Evolutionary conservation across 2,329 filamentous ascomycete genomes (phyloP), one percentile per base, ranked within the genome.

Genomic region (Arthrobotrys sphaeroides): DNA sequence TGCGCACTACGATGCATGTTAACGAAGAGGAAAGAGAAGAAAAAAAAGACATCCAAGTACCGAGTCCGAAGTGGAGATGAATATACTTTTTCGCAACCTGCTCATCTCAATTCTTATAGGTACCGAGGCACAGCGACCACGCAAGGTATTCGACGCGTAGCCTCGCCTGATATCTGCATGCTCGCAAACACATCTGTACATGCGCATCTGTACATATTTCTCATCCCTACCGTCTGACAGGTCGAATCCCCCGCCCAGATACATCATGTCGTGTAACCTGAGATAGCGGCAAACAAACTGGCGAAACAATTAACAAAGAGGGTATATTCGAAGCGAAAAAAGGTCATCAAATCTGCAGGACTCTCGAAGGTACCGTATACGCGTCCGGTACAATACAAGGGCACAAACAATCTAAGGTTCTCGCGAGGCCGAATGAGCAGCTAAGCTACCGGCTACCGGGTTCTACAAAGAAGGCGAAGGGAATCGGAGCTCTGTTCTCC

Each of bases 261-360:
- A 33, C n/a, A 24, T 38, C 13, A 65, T 66, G 68, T 18, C 51
- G 68, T 73, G 60, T 55, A 51, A 73, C 68, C 47, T 28, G 60
- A 73, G 51, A 73, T 73, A 73, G 55, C 66, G 40, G 61, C 33
- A 43, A 61, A 49, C 26, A n/a, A 22, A 57, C n/a, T n/a, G n/a
- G 49, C n/a, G 47, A 53, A 33, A n/a, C n/a, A n/a, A n/a, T n/a
- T n/a, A n/a, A n/a, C n/a, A n/a, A 12, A 33, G 7, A 33, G 1
- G 47, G 13, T 36, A 16, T 5, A 36, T 55, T 24, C 20, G 18
- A 55, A 55, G 51, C 51, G 28, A 55, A 38, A 53, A 24, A 10
- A 2, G 2, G 18, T 45, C 3, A 20, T 16, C 9, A 22, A n/a
- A 28, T 26, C 28, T 5, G 13, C 43, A 24, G 9, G 13, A 26